Evolutionary conservation across 2,329 filamentous ascomycete species (phyloP), one percentile per base, ranked within the genome.

Genomic region (Botrytis aclada): DNA sequence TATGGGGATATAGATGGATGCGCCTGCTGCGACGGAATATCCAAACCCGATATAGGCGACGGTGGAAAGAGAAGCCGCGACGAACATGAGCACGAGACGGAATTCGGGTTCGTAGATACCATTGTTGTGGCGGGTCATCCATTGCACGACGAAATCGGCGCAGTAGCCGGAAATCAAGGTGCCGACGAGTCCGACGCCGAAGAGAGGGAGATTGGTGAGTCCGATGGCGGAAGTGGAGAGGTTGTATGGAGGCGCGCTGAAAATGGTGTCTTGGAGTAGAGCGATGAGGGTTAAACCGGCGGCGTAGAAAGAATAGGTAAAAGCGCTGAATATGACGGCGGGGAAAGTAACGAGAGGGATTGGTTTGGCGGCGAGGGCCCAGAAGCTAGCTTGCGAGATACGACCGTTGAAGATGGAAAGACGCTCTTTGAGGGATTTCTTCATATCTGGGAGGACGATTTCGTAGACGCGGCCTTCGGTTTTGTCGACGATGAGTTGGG

Each of bases 61-160:
- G 0, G 83, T 82, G 0, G 78, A 78, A 18, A 81, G 74, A 9
- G 77, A 69, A 3, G 78, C 78, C 43, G 79, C 79, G 18, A 80
- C 77, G 60, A 34, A 79, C 82, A 74, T 83, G 82, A 69, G 79
- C 7, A 84, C 79, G 14, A 85, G 80, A 16, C 86, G 83, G 76
- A 87, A 87, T 77, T 87, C 86, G 7, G 86, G 86, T 77, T 87
- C 85, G 78, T 87, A 88, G 67, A 87, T 80, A 25, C 86, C 86
- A 22, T 80, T 81, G 77, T 87, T 88, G 73, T 81, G 83, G 77
- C 83, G 84, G 1, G 85, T 84, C 72, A 86, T 82, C 78, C 81
- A 84, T 67, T 79, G 81, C 58, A 82, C 82, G 3, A 83, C 73
- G 29, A 81, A 81, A 73, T 84, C 83, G 29, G 82, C 79, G 29